A percentile compares a stretch with the other conserved stretches of the same genome.
phyloP scores from a whole-genome alignment of 208 protist species.

The Trypanosomatidae sp. region DNA sequence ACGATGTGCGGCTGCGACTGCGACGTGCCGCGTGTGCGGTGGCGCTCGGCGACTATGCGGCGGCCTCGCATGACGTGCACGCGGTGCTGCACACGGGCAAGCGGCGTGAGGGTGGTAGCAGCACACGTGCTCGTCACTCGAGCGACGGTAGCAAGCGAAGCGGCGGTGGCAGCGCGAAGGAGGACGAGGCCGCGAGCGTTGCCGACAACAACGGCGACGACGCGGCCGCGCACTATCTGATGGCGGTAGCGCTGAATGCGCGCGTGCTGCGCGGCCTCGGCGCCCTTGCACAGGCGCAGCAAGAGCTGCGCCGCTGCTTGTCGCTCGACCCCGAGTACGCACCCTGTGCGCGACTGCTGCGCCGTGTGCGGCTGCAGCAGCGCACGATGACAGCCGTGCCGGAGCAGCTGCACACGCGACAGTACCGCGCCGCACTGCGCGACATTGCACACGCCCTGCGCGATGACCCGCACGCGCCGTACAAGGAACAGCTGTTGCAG shows the following conservation, averaged over 20 bases:
- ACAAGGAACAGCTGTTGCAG: conserved; percentile 47
- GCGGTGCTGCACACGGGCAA: conserved; percentile 54
- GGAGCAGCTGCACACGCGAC: conserved; percentile 13
- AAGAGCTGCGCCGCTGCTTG: conserved; percentile 65
- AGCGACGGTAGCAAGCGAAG: too few relatives aligned
- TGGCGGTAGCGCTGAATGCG: conserved; percentile 56
- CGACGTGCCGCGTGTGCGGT: conserved; percentile 72
- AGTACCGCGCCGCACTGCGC: conserved; percentile 29
- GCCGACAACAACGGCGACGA: too few relatives aligned
- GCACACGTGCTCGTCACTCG: too few relatives aligned
- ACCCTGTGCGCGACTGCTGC: conserved; percentile 47
- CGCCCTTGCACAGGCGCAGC: conserved; percentile 45
- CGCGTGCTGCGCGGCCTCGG: conserved; percentile 55
- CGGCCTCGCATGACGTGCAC: conserved; percentile 57
- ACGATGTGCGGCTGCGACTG: conserved; percentile 71
- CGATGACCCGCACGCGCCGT: conserved; percentile 31
- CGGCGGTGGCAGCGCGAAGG: too few relatives aligned
- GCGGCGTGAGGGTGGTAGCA: too few relatives aligned
- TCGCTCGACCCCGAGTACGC: conserved; percentile 76
- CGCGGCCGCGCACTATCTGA: conserved; percentile 62
- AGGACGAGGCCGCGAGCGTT: too few relatives aligned
- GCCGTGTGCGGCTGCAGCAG: conserved; percentile 54
- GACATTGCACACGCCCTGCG: conserved; percentile 25
- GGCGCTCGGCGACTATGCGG: conserved; percentile 23
- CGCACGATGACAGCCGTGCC: conserved; percentile 18